Conservation (phyloP, 768 basidiomycete genomes). For the Paxillus rubicundulus region DNA sequence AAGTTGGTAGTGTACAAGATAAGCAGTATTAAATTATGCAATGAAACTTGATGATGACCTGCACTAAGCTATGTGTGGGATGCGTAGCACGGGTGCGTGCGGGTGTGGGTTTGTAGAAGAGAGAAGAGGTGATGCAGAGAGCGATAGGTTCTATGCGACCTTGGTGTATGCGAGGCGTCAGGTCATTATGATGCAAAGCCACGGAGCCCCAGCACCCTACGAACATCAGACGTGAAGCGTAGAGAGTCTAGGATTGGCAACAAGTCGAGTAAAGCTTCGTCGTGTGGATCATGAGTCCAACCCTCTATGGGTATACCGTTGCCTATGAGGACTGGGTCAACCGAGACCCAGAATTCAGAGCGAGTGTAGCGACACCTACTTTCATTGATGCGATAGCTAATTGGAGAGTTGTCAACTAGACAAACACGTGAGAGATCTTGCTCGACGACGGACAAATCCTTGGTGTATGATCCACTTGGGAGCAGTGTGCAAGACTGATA, state of each 20-base stretch:
- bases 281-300: slow-evolving; percentile 96
- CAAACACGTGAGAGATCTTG: slow-evolving; percentile 89
- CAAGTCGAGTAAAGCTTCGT: slow-evolving; percentile 94
- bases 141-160: slow-evolving; percentile 22
- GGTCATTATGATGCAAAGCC: slow-evolving; percentile 42
- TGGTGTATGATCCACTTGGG: slow-evolving; percentile 91
- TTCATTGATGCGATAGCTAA: slow-evolving; percentile 90
- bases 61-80: slow-evolving; percentile 28
- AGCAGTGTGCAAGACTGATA: slow-evolving; percentile 86
- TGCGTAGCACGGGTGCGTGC: slow-evolving; percentile 27
- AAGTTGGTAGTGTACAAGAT: slow-evolving; percentile 34
- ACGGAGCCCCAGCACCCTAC: slow-evolving; percentile 81
- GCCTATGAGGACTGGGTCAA: slow-evolving; percentile 45
- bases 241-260: slow-evolving; percentile 94
- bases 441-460: slow-evolving; percentile 87
- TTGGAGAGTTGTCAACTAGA: slow-evolving; percentile 93
- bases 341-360: neutral
- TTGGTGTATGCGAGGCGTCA: slow-evolving; percentile 6
- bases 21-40: slow-evolving; percentile 40
- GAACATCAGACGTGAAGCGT: slow-evolving; percentile 93
- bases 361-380: slow-evolving; percentile 46
- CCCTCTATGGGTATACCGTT: slow-evolving; percentile 99
- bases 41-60: slow-evolving; percentile 14
- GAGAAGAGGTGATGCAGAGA: slow-evolving; percentile 21
- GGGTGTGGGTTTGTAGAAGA: slow-evolving; percentile 20